Percentiles rank a stretch among this genome's conserved stretches.
Evolutionary conservation across 768 basidiomycete genomes (phyloP).

Genomic region (Psilocybe cubensis): DNA sequence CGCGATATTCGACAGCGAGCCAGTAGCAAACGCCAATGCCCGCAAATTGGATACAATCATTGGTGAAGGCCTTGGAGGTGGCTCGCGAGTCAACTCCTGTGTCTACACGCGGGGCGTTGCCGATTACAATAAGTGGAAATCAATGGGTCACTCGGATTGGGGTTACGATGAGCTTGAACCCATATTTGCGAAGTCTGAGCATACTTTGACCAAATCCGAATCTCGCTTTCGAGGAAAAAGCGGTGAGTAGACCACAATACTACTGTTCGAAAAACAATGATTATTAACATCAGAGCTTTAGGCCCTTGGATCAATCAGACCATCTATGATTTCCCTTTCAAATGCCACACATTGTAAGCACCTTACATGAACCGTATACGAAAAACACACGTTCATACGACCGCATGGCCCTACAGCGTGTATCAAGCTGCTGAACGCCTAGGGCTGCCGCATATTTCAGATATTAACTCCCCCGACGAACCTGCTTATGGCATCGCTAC

Average conservation of each 20-base stretch:
- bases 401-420: not conserved
- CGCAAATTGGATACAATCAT: not conserved
- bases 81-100: not conserved
- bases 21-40: not conserved
- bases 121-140: not conserved
- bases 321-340: not conserved
- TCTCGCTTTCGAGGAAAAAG: not conserved
- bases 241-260: not conserved
- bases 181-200: not conserved
- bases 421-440: not conserved
- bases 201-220: not conserved
- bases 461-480: not conserved
- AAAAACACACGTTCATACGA: not conserved
- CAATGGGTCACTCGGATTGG: not conserved
- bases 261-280: not conserved
- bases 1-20: not conserved
- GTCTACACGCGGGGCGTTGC: not conserved
- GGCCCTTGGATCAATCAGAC: constrained; percentile 1
- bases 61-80: constrained; percentile 2
- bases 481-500: not conserved
- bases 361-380: not conserved
- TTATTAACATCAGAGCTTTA: not conserved
- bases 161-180: not conserved
- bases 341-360: not conserved
- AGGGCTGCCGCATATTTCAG: not conserved